A percentile compares a stretch with the other conserved stretches of the same genome.
Conservation (phyloP, 108 stramenopile species). For the Epithemia pelagica region DNA sequence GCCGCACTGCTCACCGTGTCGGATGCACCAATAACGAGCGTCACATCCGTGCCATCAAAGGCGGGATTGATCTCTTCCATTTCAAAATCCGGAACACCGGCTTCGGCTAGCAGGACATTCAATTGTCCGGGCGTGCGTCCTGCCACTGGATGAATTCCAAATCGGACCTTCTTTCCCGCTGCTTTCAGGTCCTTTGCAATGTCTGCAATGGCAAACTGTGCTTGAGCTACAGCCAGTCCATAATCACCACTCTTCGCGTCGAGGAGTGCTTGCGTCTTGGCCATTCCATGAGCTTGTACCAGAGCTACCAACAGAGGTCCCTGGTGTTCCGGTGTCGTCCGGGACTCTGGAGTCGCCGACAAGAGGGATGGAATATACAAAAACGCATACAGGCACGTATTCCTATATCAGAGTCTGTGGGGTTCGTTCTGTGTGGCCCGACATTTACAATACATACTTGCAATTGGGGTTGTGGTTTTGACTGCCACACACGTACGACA, state of each 20-base stretch:
- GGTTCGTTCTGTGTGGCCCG: no score
- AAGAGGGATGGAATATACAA: no score
- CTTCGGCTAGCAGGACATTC: slow-evolving; percentile 98
- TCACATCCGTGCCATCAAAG: slow-evolving; percentile 80
- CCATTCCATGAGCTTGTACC: slow-evolving; percentile 66
- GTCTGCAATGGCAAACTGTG: slow-evolving; percentile 93
- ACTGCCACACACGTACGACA: no score
- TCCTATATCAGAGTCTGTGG: no score
- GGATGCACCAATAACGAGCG: slow-evolving; percentile 91
- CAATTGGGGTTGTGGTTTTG: no score
- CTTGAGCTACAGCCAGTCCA: slow-evolving; percentile 96
- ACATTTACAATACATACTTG: no score
- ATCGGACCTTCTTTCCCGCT: slow-evolving; percentile 88
- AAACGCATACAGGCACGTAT: no score
- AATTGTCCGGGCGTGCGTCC: slow-evolving; percentile 97
- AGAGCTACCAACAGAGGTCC: no score
- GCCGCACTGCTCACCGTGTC: slow-evolving; percentile 59
- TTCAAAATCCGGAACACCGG: slow-evolving; percentile 96
- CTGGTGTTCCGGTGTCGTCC: no score
- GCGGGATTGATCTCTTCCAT: slow-evolving; percentile 97
- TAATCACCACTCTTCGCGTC: no score
- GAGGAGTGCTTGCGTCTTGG: slow-evolving; percentile 83
- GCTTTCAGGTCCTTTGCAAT: slow-evolving; percentile 82
- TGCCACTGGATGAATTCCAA: slow-evolving; percentile 95
- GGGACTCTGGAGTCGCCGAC: no score